A percentile compares a stretch with the other conserved stretches of the same genome.
Conservation (phyloP, 345 rosid species). For the Atalantia buxifolia region DNA sequence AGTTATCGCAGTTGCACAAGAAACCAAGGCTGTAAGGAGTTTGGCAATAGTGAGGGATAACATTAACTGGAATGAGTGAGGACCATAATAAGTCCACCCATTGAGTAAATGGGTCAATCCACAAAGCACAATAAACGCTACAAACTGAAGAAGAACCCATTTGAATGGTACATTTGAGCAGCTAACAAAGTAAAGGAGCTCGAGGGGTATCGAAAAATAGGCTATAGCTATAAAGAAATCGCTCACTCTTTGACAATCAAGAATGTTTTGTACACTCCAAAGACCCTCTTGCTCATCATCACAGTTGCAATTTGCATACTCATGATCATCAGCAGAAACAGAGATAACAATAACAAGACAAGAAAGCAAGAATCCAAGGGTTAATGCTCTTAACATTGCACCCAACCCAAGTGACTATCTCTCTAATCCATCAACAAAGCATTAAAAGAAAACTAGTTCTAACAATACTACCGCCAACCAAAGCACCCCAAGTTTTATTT, state of each 20-base stretch:
- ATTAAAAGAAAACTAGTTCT: not conserved
- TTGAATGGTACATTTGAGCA: constrained; percentile 89
- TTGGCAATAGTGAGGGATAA: constrained; percentile 77
- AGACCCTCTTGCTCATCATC: constrained; percentile 66
- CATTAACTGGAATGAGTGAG: constrained; percentile 81
- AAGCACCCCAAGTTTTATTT: not conserved
- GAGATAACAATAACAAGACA: constrained; percentile 31
- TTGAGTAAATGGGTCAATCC: constrained; percentile 89
- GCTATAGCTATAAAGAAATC: constrained; percentile 89
- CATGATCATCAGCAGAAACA: constrained; percentile 52
- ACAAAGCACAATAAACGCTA: constrained; percentile 91
- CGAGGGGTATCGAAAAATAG: constrained; percentile 90
- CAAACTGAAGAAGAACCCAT: constrained; percentile 89
- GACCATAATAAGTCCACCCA: constrained; percentile 86
- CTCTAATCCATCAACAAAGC: constrained; percentile 22
- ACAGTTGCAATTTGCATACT: constrained; percentile 62
- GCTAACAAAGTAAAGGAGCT: constrained; percentile 88
- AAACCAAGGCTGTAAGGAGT: constrained; percentile 79
- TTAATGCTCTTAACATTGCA: constrained; percentile 67
- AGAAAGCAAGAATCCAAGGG: constrained; percentile 48
- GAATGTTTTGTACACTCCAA: constrained; percentile 58
- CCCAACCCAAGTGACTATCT: constrained; percentile 23
- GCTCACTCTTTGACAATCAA: constrained; percentile 90
- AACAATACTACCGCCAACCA: not conserved
- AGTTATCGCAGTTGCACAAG: constrained; percentile 86